A percentile compares a stretch with the other conserved stretches of the same genome.
Conservation (phyloP, 306 rosid genomes). For the Vigna reflexopilosa region DNA sequence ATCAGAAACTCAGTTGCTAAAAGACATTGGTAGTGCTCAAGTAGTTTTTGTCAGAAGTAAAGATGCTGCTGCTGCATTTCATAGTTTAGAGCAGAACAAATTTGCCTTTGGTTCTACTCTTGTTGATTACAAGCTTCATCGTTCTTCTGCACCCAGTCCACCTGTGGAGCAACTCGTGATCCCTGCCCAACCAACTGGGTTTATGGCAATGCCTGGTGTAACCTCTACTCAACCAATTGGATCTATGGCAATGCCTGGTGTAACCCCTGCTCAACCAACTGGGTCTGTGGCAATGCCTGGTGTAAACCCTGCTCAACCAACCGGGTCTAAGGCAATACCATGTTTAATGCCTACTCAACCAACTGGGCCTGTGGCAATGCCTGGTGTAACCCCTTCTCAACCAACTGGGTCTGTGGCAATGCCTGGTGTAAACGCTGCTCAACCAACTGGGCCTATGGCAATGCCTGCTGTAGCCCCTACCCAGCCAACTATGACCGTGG, state of each 20-base stretch:
- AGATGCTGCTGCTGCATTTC: slow-evolving; percentile 74
- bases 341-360: slow-evolving; percentile 34
- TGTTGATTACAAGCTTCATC: slow-evolving; percentile 58
- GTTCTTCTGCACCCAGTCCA: slow-evolving; percentile 49
- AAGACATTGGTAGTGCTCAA: slow-evolving; percentile 60
- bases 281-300: not conserved
- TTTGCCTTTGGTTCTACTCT: slow-evolving; percentile 55
- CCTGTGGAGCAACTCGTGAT: slow-evolving; percentile 34
- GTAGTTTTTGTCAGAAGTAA: slow-evolving; percentile 61
- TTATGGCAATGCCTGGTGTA: slow-evolving; percentile 21
- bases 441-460: not conserved
- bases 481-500: slow-evolving; percentile 16
- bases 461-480: slow-evolving; percentile 28
- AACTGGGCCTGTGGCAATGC: not conserved
- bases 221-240: slow-evolving; percentile 34
- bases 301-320: slow-evolving; percentile 1
- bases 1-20: slow-evolving; percentile 58
- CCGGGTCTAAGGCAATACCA: slow-evolving; percentile 1
- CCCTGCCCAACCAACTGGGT: slow-evolving; percentile 39
- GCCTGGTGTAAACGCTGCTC: slow-evolving; percentile 37
- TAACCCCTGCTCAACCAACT: slow-evolving; percentile 44
- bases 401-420: not conserved
- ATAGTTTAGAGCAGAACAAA: slow-evolving; percentile 61
- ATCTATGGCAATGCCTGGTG: slow-evolving; percentile 38
- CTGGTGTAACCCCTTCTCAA: slow-evolving; percentile 20